A percentile compares a stretch with the other conserved stretches of the same genome.
phyloP scores from a whole-genome alignment of 768 basidiomycete genomes.

The Hygrophoropsis aurantiaca region DNA sequence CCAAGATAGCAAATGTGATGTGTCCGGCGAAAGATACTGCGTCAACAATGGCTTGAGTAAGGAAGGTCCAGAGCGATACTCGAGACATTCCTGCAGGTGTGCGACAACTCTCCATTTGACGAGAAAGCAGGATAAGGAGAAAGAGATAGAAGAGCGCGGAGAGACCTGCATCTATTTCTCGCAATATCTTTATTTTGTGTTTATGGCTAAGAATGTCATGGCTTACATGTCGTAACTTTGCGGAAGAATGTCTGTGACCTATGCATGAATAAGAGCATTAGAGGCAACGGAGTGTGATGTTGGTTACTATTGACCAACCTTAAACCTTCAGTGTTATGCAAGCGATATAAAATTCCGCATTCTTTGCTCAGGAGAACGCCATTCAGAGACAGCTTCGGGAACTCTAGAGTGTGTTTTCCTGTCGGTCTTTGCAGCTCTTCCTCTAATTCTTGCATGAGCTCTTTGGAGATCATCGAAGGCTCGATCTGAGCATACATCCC shows the following conservation, averaged over 20 bases:
- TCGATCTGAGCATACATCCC: constrained; percentile 63
- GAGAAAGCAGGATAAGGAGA: constrained; percentile 65
- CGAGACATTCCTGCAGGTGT: constrained; percentile 79
- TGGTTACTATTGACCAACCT: constrained; percentile 52
- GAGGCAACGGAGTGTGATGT: too few relatives aligned
- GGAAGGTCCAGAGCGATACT: constrained; percentile 81
- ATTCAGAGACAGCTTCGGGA: constrained; percentile 58
- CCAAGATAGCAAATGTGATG: constrained; percentile 83
- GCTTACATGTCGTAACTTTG: constrained; percentile 67
- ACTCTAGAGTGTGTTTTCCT: constrained; percentile 57
- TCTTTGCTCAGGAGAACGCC: constrained; percentile 75
- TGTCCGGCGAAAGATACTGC: constrained; percentile 85
- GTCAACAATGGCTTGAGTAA: constrained; percentile 77
- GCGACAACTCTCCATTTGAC: constrained; percentile 73
- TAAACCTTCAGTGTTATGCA: constrained; percentile 66
- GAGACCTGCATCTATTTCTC: constrained; percentile 75
- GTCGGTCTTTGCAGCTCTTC: constrained; percentile 74
- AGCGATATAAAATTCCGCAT: constrained; percentile 74
- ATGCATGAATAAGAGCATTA: background rate
- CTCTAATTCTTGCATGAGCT: constrained; percentile 68
- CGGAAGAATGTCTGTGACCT: constrained; percentile 68
- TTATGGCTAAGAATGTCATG: background rate
- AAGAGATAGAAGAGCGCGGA: constrained; percentile 65
- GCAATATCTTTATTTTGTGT: too few relatives aligned
- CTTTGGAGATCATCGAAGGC: constrained; percentile 49